Conservation (phyloP, 2,329 filamentous ascomycete genomes). For the Nannizziopsis arthrosporioides region DNA sequence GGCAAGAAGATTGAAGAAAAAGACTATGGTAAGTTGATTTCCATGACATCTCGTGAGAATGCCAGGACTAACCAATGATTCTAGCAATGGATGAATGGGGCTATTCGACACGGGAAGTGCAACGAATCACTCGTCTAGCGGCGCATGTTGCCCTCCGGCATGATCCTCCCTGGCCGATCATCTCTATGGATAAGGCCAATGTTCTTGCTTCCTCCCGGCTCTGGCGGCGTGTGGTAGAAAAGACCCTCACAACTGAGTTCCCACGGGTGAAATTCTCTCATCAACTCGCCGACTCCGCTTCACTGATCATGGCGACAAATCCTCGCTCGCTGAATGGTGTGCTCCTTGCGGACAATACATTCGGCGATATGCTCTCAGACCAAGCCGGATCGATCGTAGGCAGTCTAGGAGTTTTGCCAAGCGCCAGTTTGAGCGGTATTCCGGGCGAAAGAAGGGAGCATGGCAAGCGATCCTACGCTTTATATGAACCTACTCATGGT, state of each 20-base stretch:
- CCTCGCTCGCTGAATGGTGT: constrained; percentile 72
- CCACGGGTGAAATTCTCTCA: constrained; percentile 68
- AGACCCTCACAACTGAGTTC: constrained; percentile 73
- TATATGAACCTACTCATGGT: constrained; percentile 87
- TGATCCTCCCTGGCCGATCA: constrained; percentile 61
- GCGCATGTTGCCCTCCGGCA: constrained; percentile 64
- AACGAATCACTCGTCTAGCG: constrained; percentile 67
- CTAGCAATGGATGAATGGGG: constrained; percentile 60
- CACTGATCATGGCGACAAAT: constrained; percentile 88
- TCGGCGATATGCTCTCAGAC: constrained; percentile 86
- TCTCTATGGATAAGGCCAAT: constrained; percentile 85
- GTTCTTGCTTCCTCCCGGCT: constrained; percentile 75
- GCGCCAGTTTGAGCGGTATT: constrained; percentile 69
- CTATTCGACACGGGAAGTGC: constrained; percentile 70
- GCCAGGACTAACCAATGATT: constrained; percentile 34
- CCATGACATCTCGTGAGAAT: neutral
- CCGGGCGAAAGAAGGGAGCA: constrained; percentile 54
- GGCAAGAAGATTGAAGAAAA: constrained; percentile 29
- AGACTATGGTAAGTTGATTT: constrained; percentile 23
- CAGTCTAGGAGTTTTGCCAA: constrained; percentile 71
- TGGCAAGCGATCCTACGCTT: constrained; percentile 61
- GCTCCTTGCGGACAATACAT: constrained; percentile 78
- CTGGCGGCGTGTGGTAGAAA: constrained; percentile 71
- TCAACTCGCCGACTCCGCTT: constrained; percentile 81
- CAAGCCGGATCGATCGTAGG: constrained; percentile 85